Evolutionary conservation across 1,139 yeast species (phyloP).

Genomic region (Taphrina confusa): DNA sequence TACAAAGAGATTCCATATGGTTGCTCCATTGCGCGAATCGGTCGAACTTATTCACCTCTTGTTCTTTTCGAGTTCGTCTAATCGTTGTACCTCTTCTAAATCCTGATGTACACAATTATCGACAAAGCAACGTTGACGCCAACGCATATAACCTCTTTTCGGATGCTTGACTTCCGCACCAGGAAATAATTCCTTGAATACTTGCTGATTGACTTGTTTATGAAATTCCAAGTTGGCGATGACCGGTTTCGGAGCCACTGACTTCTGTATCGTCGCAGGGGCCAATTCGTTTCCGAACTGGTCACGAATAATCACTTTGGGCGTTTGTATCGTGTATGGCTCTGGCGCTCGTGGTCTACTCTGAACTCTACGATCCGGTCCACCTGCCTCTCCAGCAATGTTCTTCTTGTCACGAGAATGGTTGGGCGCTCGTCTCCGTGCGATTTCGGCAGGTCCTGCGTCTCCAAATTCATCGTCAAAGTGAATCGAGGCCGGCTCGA

Average conservation of each 20-base stretch:
- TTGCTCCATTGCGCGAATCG: background rate
- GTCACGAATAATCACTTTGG: background rate
- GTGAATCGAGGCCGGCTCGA: slow-evolving; percentile 6
- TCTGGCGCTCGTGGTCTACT: background rate
- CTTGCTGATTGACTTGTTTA: background rate
- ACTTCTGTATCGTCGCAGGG: background rate
- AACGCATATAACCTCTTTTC: slow-evolving; percentile 2
- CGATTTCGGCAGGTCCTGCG: background rate
- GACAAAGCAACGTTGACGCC: background rate
- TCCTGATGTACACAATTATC: background rate
- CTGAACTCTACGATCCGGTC: background rate
- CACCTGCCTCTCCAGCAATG: background rate
- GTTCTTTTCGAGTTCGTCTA: background rate
- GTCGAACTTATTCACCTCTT: background rate
- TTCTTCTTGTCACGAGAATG: background rate
- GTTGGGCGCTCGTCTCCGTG: background rate
- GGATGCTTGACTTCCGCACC: background rate
- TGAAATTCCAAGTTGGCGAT: background rate
- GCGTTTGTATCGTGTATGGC: background rate
- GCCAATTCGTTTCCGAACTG: background rate
- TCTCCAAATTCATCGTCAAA: background rate
- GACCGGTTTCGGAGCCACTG: background rate
- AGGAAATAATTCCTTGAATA: background rate
- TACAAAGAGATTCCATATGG: background rate
- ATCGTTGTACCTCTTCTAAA: background rate